Evolutionary conservation across 2,329 filamentous ascomycete species (phyloP).

Genomic region (Colletotrichum musicola): DNA sequence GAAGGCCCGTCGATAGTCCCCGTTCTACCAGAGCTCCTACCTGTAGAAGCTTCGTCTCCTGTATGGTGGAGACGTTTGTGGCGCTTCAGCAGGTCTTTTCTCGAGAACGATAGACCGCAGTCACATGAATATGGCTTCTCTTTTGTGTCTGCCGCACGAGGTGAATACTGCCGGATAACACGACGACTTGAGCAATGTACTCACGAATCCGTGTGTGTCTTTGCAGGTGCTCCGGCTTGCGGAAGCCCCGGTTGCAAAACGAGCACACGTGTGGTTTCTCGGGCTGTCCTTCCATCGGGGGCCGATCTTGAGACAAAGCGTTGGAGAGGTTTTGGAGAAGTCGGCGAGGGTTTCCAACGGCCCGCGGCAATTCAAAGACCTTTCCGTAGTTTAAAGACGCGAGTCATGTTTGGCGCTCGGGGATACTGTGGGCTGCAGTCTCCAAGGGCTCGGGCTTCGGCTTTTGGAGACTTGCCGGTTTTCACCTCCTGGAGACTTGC

Average conservation of each 20-base stretch:
- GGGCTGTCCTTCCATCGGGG: background rate
- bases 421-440: too few relatives aligned
- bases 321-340: background rate
- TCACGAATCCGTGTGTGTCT: background rate
- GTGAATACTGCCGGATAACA: too few relatives aligned
- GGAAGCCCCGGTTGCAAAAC: constrained; percentile 2
- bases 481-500: too few relatives aligned
- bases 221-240: constrained; percentile 7
- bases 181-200: background rate
- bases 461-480: too few relatives aligned
- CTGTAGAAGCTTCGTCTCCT: background rate
- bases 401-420: too few relatives aligned
- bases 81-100: background rate
- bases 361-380: too few relatives aligned
- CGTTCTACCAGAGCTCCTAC: too few relatives aligned
- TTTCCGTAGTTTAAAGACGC: too few relatives aligned
- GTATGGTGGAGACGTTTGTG: background rate
- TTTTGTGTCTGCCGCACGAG: background rate
- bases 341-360: background rate
- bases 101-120: constrained; percentile 1
- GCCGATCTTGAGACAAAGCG: background rate
- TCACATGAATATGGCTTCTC: constrained; percentile 5
- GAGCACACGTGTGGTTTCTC: background rate
- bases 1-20: too few relatives aligned
- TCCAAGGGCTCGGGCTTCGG: too few relatives aligned